phyloP scores from a whole-genome alignment of 345 rosid genomes.

The Salix exigua region DNA sequence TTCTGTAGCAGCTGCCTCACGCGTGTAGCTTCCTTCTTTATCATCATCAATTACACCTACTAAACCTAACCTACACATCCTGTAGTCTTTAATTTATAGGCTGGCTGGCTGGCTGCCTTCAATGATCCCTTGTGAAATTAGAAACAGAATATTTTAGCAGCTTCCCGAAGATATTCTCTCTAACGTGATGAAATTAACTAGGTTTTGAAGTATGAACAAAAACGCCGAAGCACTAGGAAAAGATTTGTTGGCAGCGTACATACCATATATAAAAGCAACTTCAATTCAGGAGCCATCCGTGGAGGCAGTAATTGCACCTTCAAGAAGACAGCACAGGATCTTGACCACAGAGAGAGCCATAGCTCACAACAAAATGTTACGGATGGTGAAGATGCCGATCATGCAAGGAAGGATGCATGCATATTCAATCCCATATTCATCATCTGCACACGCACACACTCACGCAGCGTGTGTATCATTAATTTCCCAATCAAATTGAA shows the following conservation, averaged over 20 bases:
- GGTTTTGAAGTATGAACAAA: neutral
- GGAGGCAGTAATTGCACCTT: slow-evolving; percentile 1
- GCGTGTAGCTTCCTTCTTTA: slow-evolving; percentile 31
- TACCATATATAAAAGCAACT: neutral
- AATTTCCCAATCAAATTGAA: neutral
- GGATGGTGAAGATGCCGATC: neutral
- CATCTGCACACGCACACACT: neutral
- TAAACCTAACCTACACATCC: slow-evolving; percentile 42
- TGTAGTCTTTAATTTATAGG: slow-evolving; percentile 15
- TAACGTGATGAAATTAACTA: neutral
- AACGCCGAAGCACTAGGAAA: neutral
- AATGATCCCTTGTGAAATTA: neutral
- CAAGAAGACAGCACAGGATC: neutral
- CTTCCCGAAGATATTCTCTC: neutral
- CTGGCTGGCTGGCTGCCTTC: neutral
- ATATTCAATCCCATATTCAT: neutral
- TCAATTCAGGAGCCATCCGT: neutral
- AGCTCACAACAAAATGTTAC: neutral
- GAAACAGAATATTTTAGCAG: neutral
- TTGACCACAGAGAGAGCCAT: neutral
- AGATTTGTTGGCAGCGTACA: neutral
- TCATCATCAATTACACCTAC: slow-evolving; percentile 39
- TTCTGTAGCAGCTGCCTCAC: neutral
- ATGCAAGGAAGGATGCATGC: too few species aligned
- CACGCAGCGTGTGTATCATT: too few species aligned